Base-by-base conservation (phyloP, 2,329 filamentous ascomycete genomes). In the Ophiognomonia clavigignenti-juglandacearum region DNA sequence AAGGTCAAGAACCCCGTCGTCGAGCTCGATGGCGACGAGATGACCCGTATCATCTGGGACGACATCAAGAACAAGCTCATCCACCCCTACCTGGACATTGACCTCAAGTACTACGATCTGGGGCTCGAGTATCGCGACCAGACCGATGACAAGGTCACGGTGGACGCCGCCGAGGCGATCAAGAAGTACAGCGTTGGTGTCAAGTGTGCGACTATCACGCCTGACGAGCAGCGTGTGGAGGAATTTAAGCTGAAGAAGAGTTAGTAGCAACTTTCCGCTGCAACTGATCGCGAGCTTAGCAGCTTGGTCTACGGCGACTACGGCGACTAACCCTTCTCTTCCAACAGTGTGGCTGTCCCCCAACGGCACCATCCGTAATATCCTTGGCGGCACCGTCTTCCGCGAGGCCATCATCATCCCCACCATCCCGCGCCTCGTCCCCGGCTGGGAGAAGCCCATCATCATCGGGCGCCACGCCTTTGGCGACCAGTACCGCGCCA, bases 61-160 rank as follows among this genome's bases (percentile, higher is more conserved):
- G 84, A 88, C 70, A 98, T 98, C 81, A 96, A 96, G 81, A 88
- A 97, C 74, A 96, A 95, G 80, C 92, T 96, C 76, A 96, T 96
- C 72, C 78, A 85, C 73, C 91, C 91, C 47, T 96, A 93, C 74
- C 85, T 98, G 58, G 91, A 96, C 69, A 83, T 98, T 68, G 92
- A 97, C 71, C 83, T 98, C 64, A 97, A 98, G 78, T 96, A 96
- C 81, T 96, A 95, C 71, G 90, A 96, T 65, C 72, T 96, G 60
- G 93, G 93, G 53, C 82, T 97, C 55, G 83, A 88, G 67, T 95
- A 96, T 80, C 88, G 93, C 66, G 92, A 98, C 68, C 72, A 95
- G 80, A 97, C 93, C 66, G 83, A 95, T 68, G 93, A 97, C 70
- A 80, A 96, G 75, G 92, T 98, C 71, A 98, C 93, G 54, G 68